Conservation (phyloP, 2,329 filamentous ascomycete genomes). For the Macrophomina pseudophaseolina region DNA sequence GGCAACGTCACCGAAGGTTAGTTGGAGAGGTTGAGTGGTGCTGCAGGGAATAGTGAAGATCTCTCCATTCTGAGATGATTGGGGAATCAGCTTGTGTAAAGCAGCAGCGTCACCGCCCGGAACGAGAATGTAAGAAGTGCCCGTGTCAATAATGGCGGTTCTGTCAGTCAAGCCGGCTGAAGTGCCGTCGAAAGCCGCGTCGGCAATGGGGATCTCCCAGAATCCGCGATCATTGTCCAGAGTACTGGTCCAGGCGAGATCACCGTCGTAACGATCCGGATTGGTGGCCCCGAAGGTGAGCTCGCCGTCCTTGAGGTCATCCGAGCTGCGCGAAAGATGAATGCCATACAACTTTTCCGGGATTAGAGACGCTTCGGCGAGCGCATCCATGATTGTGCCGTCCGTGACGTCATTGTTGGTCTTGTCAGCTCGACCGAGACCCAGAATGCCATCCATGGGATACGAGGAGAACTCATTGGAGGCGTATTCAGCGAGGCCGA, state of each 20-base stretch:
- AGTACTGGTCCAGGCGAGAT: conserved; percentile 69
- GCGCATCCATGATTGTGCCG: conserved; percentile 70
- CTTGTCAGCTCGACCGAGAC: conserved; percentile 67
- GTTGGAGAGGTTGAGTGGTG: conserved; percentile 63
- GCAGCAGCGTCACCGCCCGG: conserved; percentile 68
- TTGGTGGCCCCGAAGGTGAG: conserved; percentile 78
- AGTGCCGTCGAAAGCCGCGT: conserved; percentile 66
- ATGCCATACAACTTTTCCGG: conserved; percentile 72
- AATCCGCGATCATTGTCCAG: conserved; percentile 58
- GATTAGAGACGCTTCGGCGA: conserved; percentile 64
- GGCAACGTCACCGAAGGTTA: conserved; percentile 70
- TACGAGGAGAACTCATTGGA: conserved; percentile 77
- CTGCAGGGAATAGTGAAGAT: conserved; percentile 77
- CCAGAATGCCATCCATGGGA: conserved; percentile 87
- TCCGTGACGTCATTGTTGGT: conserved; percentile 50
- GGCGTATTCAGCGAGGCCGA: conserved; percentile 74
- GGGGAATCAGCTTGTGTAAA: conserved; percentile 70
- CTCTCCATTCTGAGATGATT: conserved; percentile 59
- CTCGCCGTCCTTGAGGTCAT: conserved; percentile 73
- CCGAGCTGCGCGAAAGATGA: conserved; percentile 69
- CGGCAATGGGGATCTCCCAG: conserved; percentile 76
- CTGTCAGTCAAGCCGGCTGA: conserved; percentile 54
- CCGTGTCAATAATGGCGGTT: conserved; percentile 79
- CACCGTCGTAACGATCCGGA: conserved; percentile 67
- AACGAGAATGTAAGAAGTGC: conserved; percentile 79